Evolutionary conservation across 2,329 filamentous ascomycete genomes (phyloP).

Genomic region (Ophiostoma ips): DNA sequence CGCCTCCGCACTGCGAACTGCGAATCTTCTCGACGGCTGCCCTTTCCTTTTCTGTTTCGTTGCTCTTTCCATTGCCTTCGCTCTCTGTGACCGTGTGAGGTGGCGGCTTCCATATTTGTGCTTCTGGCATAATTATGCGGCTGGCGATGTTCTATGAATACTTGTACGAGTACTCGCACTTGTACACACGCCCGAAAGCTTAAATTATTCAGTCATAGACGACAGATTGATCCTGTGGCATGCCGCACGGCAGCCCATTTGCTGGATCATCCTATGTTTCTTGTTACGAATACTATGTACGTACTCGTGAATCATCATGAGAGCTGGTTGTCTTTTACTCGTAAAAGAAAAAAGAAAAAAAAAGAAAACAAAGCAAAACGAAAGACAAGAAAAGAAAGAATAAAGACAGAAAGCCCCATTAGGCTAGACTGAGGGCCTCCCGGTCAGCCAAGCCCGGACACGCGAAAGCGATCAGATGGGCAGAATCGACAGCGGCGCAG

Average conservation of each 20-base stretch:
- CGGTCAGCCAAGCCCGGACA: conserved; percentile 1
- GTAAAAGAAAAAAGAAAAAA: no score
- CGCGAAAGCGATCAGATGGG: no score
- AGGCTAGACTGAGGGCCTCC: neutral
- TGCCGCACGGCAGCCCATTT: conserved; percentile 6
- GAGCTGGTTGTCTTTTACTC: no score
- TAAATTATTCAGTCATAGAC: no score
- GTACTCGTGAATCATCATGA: no score
- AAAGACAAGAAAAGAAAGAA: neutral
- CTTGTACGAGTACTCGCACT: conserved; percentile 2
- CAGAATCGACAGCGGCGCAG: neutral
- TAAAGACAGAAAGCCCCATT: neutral
- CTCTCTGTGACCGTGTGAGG: neutral
- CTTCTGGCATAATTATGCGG: no score
- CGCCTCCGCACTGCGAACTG: no score
- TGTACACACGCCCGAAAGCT: no score
- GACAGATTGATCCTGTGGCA: conserved; percentile 11
- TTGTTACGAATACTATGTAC: no score
- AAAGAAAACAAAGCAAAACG: neutral
- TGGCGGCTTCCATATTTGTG: neutral
- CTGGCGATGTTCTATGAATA: no score
- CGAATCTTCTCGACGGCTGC: neutral
- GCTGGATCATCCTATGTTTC: no score
- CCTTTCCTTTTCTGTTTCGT: neutral
- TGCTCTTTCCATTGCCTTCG: neutral